Evolutionary conservation across 495 filamentous ascomycete genomes (phyloP), one percentile per base, ranked within the genome.

Genomic region (Penicillium fimorum): DNA sequence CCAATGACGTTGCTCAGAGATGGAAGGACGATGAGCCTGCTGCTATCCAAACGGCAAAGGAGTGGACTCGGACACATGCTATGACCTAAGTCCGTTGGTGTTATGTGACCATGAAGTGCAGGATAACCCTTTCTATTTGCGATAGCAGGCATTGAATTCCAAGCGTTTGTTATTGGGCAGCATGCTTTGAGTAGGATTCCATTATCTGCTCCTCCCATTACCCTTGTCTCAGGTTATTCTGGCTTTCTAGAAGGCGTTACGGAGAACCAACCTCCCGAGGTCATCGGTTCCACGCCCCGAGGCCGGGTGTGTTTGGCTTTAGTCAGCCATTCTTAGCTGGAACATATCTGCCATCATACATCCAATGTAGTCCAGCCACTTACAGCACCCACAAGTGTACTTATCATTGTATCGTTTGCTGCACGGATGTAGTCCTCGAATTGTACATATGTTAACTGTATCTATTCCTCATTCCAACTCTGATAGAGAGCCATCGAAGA

Each of bases 21-120:
- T 98, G 94, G 94, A 96, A 97, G 75, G 91, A 96, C 59, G 87
- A 98, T 65, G 90, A 97, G 76, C 84, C 82, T 42, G 90, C 88
- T 20, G 94, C 94, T 12, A 97, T 96, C 57, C 84, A 89, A 58
- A 96, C 90, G 2, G 92, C 92, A 13, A 87, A 81, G 61, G 88
- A 95, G 64, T 96, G 92, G 92, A 96, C 92, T 12, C 77, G 80
- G 61, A 87, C 83, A 42, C 88, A 91, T 69, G 91, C 90, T 12
- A 86, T 85, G 76, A 75, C 74, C 40, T 83, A 50, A 68, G 58
- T 40, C 47, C 55, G 53, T 47, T 47, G 55, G 25, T 64, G 38
- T 66, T 62, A 76, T 67, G 72, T 66, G 73, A 76, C 66, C 69
- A 76, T 66, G 73, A 76, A 66, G 43, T 54, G 55, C 41, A 55